Conservation (phyloP, 1,284 basidiomycete species). For the Irpex sp. region DNA sequence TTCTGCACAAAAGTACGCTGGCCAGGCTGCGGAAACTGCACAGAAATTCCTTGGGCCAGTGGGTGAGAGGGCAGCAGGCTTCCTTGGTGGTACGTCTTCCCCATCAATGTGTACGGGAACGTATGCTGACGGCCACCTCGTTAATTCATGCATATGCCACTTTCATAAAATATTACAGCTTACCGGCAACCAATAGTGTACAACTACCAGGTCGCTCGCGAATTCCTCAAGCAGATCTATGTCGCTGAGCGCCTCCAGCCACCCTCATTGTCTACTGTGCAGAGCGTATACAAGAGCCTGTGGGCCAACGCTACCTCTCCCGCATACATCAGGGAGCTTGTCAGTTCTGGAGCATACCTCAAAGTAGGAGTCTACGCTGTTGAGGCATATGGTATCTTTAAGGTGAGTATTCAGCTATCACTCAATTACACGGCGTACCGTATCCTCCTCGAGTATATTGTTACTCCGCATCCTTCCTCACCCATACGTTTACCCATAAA, state of each 20-base stretch:
- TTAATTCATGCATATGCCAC: neutral
- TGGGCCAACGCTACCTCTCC: slow-evolving; percentile 65
- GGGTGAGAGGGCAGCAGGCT: slow-evolving; percentile 53
- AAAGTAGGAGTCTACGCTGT: slow-evolving; percentile 82
- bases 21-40: slow-evolving; percentile 47
- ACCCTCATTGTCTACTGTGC: slow-evolving; percentile 62
- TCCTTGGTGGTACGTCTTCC: slow-evolving; percentile 61
- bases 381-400: slow-evolving; percentile 88
- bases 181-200: slow-evolving; percentile 83
- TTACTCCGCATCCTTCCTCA: neutral
- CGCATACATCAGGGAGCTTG: slow-evolving; percentile 68
- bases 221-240: slow-evolving; percentile 90
- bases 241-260: slow-evolving; percentile 84
- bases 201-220: slow-evolving; percentile 82
- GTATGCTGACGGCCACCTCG: neutral
- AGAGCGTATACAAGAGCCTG: slow-evolving; percentile 71
- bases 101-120: neutral
- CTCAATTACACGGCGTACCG: neutral
- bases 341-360: slow-evolving; percentile 75
- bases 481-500: neutral
- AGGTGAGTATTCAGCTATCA: slow-evolving; percentile 40
- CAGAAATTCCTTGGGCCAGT: slow-evolving; percentile 56
- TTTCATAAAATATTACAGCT: slow-evolving; percentile 41
- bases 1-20: slow-evolving; percentile 54
- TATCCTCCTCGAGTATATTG: neutral